A percentile compares a stretch with the other conserved stretches of the same genome.
phyloP scores from a whole-genome alignment of 192 early-diverging fungal genomes.

The Gryganskiella cystojenkinii region DNA sequence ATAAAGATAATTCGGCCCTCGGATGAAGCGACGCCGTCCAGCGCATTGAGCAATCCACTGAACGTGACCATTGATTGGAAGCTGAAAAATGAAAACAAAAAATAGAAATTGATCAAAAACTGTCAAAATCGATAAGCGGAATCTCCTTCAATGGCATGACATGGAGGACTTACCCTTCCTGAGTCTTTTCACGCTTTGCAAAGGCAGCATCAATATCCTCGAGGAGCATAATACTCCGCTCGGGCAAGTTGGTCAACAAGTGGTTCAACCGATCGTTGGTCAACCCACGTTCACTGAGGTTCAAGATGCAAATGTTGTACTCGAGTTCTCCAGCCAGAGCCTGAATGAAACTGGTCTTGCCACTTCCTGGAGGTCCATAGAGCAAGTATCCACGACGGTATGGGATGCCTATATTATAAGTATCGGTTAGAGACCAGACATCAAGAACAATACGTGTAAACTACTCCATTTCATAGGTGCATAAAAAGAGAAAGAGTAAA shows the following conservation, averaged over 20 bases:
- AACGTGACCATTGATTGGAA: slow-evolving; percentile 88
- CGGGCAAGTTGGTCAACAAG: slow-evolving; percentile 80
- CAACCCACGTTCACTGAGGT: slow-evolving; percentile 82
- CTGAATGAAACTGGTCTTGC: slow-evolving; percentile 94
- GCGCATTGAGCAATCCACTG: slow-evolving; percentile 87
- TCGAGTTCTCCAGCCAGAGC: slow-evolving; percentile 89
- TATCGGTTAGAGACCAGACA: background rate
- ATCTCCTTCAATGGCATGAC: too few relatives aligned
- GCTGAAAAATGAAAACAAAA: slow-evolving; percentile 14
- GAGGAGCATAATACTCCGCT: slow-evolving; percentile 81
- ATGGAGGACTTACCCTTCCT: slow-evolving; percentile 65
- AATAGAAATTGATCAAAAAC: background rate
- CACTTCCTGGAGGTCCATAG: slow-evolving; percentile 89
- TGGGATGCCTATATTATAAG: slow-evolving; percentile 70
- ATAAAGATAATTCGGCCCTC: slow-evolving; percentile 92
- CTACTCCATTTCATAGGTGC: too few relatives aligned
- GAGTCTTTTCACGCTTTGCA: slow-evolving; percentile 71
- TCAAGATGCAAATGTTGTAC: slow-evolving; percentile 91
- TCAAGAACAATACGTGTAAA: background rate
- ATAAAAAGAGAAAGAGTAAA: background rate
- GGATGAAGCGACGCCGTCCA: slow-evolving; percentile 88
- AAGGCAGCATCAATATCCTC: slow-evolving; percentile 92
- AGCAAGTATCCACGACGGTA: slow-evolving; percentile 91
- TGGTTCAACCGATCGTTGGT: slow-evolving; percentile 89
- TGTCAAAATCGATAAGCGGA: too few relatives aligned